Conservation (phyloP, 2,329 filamentous ascomycete species). For the Diplocarpon mali region DNA sequence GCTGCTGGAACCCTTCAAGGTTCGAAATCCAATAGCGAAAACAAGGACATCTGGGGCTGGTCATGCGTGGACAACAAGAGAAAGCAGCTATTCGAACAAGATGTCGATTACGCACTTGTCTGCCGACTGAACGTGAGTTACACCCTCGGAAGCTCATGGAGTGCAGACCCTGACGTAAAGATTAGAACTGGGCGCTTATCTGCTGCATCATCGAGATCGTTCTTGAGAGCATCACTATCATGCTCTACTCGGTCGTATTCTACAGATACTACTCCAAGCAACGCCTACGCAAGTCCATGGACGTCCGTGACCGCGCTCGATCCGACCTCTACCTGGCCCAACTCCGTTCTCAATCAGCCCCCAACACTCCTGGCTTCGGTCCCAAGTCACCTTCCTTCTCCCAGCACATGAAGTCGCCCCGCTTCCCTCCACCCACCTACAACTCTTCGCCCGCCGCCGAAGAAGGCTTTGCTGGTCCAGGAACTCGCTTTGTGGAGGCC, state of each 20-base stretch:
- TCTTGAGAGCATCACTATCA: slow-evolving; percentile 81
- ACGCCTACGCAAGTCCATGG: slow-evolving; percentile 93
- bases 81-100: slow-evolving; percentile 61
- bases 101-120: slow-evolving; percentile 80
- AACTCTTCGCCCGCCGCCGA: slow-evolving; percentile 43
- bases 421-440: slow-evolving; percentile 47
- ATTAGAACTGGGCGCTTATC: slow-evolving; percentile 83
- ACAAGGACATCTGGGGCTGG: slow-evolving; percentile 97
- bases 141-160: not conserved
- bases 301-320: slow-evolving; percentile 83
- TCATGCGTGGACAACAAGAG: slow-evolving; percentile 86
- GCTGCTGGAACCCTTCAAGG: slow-evolving; percentile 78
- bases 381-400: slow-evolving; percentile 50
- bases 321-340: slow-evolving; percentile 90
- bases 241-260: slow-evolving; percentile 89
- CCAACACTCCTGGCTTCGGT: slow-evolving; percentile 85
- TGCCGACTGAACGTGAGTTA: slow-evolving; percentile 70
- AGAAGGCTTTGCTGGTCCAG: slow-evolving; percentile 31
- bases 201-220: slow-evolving; percentile 97
- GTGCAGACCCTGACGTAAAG: slow-evolving; percentile 1
- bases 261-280: slow-evolving; percentile 97
- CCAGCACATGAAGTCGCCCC: slow-evolving; percentile 34
- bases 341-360: slow-evolving; percentile 74
- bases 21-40: slow-evolving; percentile 57
- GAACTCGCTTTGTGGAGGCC: slow-evolving; percentile 46